Evolutionary conservation across 305 asterid genomes (phyloP).

Genomic region (Ajuga reptans): DNA sequence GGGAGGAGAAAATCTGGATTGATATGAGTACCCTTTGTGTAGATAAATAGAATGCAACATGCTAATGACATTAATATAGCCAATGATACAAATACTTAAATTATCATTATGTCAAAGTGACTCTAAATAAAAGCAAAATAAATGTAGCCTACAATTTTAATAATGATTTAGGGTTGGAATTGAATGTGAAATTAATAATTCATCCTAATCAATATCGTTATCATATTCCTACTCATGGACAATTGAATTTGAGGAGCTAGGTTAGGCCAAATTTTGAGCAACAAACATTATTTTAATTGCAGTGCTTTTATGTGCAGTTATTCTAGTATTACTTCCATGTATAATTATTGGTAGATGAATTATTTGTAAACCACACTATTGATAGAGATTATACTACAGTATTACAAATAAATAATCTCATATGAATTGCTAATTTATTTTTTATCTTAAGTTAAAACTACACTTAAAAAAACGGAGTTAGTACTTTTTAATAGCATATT

Average conservation of each 20-base stretch:
- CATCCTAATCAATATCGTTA: neutral
- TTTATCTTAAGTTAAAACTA: no score
- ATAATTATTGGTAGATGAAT: neutral
- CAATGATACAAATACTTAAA: neutral
- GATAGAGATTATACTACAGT: no score
- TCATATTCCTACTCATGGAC: neutral
- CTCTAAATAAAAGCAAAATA: neutral
- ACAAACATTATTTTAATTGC: neutral
- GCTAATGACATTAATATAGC: neutral
- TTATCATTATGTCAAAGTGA: neutral
- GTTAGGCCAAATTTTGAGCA: conserved; percentile 6
- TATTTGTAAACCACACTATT: neutral
- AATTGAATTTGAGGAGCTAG: neutral
- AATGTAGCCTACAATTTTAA: conserved; percentile 4
- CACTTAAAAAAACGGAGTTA: no score
- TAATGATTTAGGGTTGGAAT: neutral
- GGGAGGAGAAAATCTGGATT: no score
- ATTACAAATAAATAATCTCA: no score
- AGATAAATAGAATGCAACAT: neutral
- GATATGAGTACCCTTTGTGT: neutral
- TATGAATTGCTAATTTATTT: no score
- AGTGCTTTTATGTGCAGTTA: neutral
- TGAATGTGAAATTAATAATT: conserved; percentile 11
- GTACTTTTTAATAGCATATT: no score
- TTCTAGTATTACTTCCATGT: neutral